Percentiles rank a stretch among this genome's conserved stretches.
phyloP scores from a whole-genome alignment of 306 rosid genomes.

The Malus fusca region DNA sequence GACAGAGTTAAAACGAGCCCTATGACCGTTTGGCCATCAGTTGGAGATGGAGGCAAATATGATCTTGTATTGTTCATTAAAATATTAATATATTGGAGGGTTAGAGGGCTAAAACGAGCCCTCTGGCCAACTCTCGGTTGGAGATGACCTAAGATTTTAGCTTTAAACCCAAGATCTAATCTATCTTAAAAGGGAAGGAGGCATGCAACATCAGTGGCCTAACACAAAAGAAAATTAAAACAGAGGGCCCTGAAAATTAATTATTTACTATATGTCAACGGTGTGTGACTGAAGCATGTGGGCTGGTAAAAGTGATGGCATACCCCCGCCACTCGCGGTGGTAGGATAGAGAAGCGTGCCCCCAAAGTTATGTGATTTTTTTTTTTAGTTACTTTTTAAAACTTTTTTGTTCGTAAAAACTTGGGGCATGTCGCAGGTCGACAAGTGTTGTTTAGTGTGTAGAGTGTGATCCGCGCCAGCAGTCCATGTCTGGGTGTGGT shows the following conservation, averaged over 20 bases:
- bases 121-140: no score
- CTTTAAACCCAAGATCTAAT: neutral
- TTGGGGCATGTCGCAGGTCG: neutral
- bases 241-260: neutral
- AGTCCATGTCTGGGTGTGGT: constrained; percentile 20
- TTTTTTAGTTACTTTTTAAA: neutral
- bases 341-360: constrained; percentile 18
- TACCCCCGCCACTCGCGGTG: constrained; percentile 22
- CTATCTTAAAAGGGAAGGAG: neutral
- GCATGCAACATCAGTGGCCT: neutral
- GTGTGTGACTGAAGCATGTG: constrained; percentile 10
- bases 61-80: no score
- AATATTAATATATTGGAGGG: no score
- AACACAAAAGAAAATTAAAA: constrained; percentile 5
- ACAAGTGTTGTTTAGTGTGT: neutral
- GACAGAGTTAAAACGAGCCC: no score
- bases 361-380: neutral
- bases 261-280: constrained; percentile 16
- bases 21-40: no score
- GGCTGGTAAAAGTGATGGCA: constrained; percentile 20
- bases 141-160: neutral
- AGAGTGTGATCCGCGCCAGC: constrained; percentile 30
- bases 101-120: no score
- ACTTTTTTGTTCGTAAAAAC: neutral
- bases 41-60: no score